Conservation (phyloP, 352 stramenopile genomes). For the Globisporangium echinulatum region DNA sequence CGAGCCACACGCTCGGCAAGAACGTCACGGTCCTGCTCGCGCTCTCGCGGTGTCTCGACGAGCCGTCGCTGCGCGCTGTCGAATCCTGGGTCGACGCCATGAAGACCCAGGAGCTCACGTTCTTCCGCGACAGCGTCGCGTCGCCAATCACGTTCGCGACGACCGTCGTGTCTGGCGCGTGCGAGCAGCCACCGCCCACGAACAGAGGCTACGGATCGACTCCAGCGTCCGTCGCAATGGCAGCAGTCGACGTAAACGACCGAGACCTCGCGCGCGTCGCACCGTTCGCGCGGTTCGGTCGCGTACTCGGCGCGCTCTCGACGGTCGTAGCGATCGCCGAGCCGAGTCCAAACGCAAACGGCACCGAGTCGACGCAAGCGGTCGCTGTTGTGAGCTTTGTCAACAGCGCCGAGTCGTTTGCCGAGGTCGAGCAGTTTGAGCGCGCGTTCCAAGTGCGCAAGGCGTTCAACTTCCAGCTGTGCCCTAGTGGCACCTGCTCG, state of each 20-base stretch:
- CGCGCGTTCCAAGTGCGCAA: slow-evolving; percentile 8
- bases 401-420: slow-evolving; percentile 13
- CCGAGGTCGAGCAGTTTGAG: slow-evolving; percentile 16
- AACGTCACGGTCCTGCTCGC: slow-evolving; percentile 37
- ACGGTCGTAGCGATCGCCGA: neutral
- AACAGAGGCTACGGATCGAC: neutral
- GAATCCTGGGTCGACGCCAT: slow-evolving; percentile 36
- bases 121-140: slow-evolving; percentile 6
- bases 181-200: slow-evolving; percentile 16
- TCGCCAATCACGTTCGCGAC: slow-evolving; percentile 7
- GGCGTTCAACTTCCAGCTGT: slow-evolving; percentile 16
- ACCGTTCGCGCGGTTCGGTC: slow-evolving; percentile 6
- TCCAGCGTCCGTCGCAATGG: neutral
- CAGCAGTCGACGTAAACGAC: neutral
- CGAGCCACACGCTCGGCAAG: slow-evolving; percentile 12
- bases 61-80: slow-evolving; percentile 27
- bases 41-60: slow-evolving; percentile 59
- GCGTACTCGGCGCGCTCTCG: slow-evolving; percentile 6
- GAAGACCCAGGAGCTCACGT: slow-evolving; percentile 12
- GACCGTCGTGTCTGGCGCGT: slow-evolving; percentile 26
- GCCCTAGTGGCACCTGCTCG: slow-evolving; percentile 8
- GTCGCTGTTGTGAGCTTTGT: slow-evolving; percentile 16
- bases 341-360: neutral
- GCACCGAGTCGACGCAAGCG: neutral
- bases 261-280: slow-evolving; percentile 8